Conservation (phyloP, 2,329 filamentous ascomycete species). For the Colletotrichum eremochloae region DNA sequence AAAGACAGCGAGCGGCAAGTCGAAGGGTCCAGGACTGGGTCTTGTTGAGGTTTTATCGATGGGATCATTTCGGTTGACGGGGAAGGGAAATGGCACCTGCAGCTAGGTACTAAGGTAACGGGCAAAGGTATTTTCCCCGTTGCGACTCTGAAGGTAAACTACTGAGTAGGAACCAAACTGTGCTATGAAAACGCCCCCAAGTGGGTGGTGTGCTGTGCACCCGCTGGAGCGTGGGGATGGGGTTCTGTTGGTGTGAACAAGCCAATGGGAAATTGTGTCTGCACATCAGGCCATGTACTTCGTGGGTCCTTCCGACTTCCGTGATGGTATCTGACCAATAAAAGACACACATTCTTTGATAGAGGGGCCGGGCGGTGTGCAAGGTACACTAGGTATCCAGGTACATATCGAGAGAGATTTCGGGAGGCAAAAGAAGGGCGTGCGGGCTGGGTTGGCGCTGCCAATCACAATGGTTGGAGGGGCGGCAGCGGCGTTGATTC, state of each 20-base stretch:
- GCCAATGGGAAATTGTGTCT: conserved; percentile 31
- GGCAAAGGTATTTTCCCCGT: conserved; percentile 1
- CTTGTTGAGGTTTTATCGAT: conserved; percentile 44
- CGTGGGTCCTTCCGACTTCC: conserved; percentile 40
- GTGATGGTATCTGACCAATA: conserved; percentile 17
- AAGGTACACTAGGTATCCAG: neutral
- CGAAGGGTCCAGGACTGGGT: conserved; percentile 38
- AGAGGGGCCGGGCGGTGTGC: conserved; percentile 39
- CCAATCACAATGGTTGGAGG: conserved; percentile 21
- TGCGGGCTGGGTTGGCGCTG: neutral
- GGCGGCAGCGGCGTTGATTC: neutral
- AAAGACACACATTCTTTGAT: conserved; percentile 9
- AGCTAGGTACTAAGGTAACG: conserved; percentile 1
- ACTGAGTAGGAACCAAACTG: conserved; percentile 11
- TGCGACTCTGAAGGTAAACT: conserved; percentile 2
- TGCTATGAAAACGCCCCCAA: conserved; percentile 37
- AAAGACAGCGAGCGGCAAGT: conserved; percentile 29
- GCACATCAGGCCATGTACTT: conserved; percentile 32
- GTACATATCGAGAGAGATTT: neutral
- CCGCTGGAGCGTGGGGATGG: conserved; percentile 2
- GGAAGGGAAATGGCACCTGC: conserved; percentile 39
- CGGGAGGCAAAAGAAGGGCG: conserved; percentile 28
- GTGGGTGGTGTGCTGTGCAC: conserved; percentile 6
- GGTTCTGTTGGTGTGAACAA: neutral
- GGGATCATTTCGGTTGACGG: conserved; percentile 44